Conservation (phyloP, 441 rosid species). For the Hypseocharis bilobata region DNA sequence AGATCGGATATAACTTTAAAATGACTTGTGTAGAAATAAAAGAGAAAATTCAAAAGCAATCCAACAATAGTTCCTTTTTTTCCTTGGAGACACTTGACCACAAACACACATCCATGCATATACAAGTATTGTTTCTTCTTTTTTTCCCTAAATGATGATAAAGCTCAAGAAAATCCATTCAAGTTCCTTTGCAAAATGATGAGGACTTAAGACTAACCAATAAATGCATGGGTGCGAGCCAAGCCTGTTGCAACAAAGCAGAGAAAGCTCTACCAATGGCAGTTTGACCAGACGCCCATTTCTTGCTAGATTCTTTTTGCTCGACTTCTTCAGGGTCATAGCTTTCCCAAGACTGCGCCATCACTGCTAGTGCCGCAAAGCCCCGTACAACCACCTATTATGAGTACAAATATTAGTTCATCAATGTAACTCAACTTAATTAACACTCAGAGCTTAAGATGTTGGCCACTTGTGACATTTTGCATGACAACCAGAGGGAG, state of each 20-base stretch:
- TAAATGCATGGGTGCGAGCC: slow-evolving; percentile 39
- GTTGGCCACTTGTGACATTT: too few species aligned
- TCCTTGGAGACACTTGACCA: background rate
- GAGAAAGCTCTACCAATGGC: slow-evolving; percentile 58
- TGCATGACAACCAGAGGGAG: too few species aligned
- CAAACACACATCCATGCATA: background rate
- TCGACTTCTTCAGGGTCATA: slow-evolving; percentile 43
- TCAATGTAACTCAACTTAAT: slow-evolving; percentile 16
- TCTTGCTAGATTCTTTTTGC: slow-evolving; percentile 35
- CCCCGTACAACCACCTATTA: slow-evolving; percentile 58
- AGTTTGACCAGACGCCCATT: slow-evolving; percentile 47
- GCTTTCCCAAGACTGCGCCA: slow-evolving; percentile 65
- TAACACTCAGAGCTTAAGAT: background rate
- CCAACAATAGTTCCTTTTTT: too few species aligned
- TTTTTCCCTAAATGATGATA: background rate
- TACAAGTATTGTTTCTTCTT: background rate
- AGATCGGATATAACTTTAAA: background rate
- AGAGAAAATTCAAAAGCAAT: background rate
- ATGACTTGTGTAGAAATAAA: background rate
- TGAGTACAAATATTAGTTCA: slow-evolving; percentile 13
- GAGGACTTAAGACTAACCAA: slow-evolving; percentile 32
- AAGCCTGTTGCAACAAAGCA: slow-evolving; percentile 57
- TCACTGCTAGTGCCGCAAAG: slow-evolving; percentile 59
- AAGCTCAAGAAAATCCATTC: background rate
- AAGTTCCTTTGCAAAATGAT: slow-evolving; percentile 6